Evolutionary conservation across 495 filamentous ascomycete genomes (phyloP), one percentile per base, ranked within the genome.

Genomic region (Penicillium steckii): DNA sequence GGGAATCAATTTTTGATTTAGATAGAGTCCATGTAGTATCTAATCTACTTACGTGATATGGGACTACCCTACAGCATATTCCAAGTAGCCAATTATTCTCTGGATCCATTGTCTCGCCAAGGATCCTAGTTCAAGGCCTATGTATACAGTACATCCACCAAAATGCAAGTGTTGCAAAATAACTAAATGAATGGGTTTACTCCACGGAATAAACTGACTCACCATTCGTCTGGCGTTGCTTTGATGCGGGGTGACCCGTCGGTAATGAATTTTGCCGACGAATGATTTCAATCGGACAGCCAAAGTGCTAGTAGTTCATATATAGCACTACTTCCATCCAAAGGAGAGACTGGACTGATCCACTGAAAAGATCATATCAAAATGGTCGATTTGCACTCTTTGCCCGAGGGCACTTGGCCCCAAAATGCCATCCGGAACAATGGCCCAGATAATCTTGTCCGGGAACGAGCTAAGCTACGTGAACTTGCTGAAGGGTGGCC

Each of bases 401-500:
- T 69, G 7, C 68, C 65, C 27, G 48, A 48, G 10, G 66, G 63
- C 25, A 59, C 61, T 8, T 47, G 63, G 26, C 68, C 68, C 4
- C 26, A 48, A 18, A 19, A 64, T 66, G 80, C 56, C 61, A 79
- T 66, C 46, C 81, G 84, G 60, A 78, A 80, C 63, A 85, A 85
- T 56, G 83, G 82, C 22, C 69, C 66, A 9, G 57, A 67, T 19
- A 59, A 66, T 35, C 69, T 83, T 9, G 60, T 62, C 3, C 66
- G 83, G 6, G 72, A 82, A 49, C 79, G 83, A 13, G 70, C 79
- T 19, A 76, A 78, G 51, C 68, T 86, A 29, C 72, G 80, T 3
- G 82, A 85, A 59, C 68, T 86, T n/a, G 84, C 82, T 62, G 84
- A 85, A 59, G 83, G 82, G 32, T 86, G 83, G 83, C 82, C 82